Evolutionary conservation across 805 yeast species (phyloP), one percentile per base, ranked within the genome.

Genomic region (Metschnikowia gelsemii): DNA sequence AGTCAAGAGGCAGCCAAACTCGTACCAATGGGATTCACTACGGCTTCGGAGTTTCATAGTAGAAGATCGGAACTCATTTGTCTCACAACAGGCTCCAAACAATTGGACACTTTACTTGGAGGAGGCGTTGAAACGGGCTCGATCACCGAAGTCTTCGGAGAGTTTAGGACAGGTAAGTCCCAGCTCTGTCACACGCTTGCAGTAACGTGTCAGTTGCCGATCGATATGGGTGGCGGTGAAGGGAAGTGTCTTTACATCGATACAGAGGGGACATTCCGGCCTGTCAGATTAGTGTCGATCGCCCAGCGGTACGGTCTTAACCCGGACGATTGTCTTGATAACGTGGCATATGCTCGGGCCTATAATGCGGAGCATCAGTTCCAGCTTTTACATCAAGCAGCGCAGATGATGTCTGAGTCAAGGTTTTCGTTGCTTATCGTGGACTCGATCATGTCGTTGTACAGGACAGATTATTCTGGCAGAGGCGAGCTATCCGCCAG

Each of bases 81-180:
- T 57, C 70, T 93, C 41, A 90, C 98, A 1, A 91, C 99, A 0
- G 99, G 99, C 1, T 89, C 98, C 2, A 88, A 89, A 58, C 91
- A 88, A 56, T 72, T 93, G 32, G 99, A 93, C 61, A 88, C 96
- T 1, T 70, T 93, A 37, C 70, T 93, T 28, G 97, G 97, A 8
- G 99, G 99, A 40, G 99, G 99, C 30, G 78, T 93, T 38, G 99
- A 93, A 62, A 93, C 99, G 0, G 99, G 99, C 2, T 86, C 96
- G 2, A 84, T 93, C 50, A 93, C 99, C 1, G 99, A 93, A 65
- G 78, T 91, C 7, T 93, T 87, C 69, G 99, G 99, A 26, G 99
- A 93, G 64, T 93, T 90, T 62, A 80, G 98, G 69, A 93, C 99
- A 2, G 99, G 99, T 33, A 93, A 93, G 62, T 88, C 97, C 4